phyloP scores from a whole-genome alignment of 768 basidiomycete species.

The Podaxis mareebaensis region DNA sequence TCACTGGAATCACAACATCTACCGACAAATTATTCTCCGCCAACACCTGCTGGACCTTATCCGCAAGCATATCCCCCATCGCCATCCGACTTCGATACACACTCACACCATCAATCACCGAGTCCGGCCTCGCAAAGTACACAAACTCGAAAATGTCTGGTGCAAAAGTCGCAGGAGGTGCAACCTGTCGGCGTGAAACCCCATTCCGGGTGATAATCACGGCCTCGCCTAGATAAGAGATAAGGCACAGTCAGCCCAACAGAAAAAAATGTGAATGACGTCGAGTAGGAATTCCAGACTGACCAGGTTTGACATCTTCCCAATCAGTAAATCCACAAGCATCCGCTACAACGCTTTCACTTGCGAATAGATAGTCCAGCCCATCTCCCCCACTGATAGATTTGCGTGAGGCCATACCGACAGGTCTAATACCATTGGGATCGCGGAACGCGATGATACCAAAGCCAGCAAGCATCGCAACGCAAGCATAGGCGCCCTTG shows the following conservation, averaged over 20 bases:
- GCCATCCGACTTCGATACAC: slow-evolving; percentile 99
- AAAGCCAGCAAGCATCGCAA: slow-evolving; percentile 99
- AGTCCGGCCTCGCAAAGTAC: slow-evolving; percentile 97
- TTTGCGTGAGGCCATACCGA: slow-evolving; percentile 80
- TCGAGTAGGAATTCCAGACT: slow-evolving; percentile 19
- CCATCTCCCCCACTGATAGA: slow-evolving; percentile 40
- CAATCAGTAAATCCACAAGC: slow-evolving; percentile 89
- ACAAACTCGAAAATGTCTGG: slow-evolving; percentile 99
- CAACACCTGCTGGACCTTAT: slow-evolving; percentile 78
- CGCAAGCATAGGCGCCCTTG: slow-evolving; percentile 94
- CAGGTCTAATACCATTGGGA: slow-evolving; percentile 94
- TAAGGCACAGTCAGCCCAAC: background rate
- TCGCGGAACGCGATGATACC: slow-evolving; percentile 98
- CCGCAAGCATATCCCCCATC: slow-evolving; percentile 95
- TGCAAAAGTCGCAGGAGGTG: slow-evolving; percentile 72
- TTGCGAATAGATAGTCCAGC: slow-evolving; percentile 87
- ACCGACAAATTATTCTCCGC: slow-evolving; percentile 65
- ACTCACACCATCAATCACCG: slow-evolving; percentile 94
- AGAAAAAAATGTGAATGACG: background rate
- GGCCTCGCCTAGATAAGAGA: slow-evolving; percentile 71
- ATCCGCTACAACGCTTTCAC: slow-evolving; percentile 96
- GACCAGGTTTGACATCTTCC: slow-evolving; percentile 92
- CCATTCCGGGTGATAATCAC: slow-evolving; percentile 88
- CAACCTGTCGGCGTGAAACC: slow-evolving; percentile 75
- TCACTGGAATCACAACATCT: slow-evolving; percentile 95